These are phyloP conservation scores for Epichloe hybrida DNA, from an alignment of 2,329 filamentous ascomycete genomes.

Conservation along the genomic window DNA sequence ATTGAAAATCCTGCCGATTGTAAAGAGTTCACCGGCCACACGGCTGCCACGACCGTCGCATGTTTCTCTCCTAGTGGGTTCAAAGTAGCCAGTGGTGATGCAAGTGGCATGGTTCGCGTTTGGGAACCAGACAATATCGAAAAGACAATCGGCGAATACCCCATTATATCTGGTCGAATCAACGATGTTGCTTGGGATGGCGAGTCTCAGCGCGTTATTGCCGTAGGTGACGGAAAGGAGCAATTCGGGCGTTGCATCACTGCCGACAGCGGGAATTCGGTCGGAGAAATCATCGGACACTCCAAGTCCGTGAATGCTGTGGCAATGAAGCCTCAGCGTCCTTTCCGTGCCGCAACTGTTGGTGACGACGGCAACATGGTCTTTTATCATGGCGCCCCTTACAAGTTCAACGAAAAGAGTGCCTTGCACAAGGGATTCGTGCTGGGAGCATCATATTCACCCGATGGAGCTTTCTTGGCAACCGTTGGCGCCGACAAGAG, in stretches of 20 bases:
- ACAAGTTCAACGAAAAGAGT: constrained; percentile 85
- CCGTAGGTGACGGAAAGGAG: constrained; percentile 89
- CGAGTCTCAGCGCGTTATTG: constrained; percentile 90
- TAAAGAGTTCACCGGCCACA: constrained; percentile 89
- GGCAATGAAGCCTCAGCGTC: constrained; percentile 75
- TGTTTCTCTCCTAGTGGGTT: constrained; percentile 90
- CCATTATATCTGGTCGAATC: constrained; percentile 86
- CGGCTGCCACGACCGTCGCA: constrained; percentile 75
- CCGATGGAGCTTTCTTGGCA: constrained; percentile 68
- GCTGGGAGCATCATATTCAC: constrained; percentile 76
- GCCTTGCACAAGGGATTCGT: constrained; percentile 79
- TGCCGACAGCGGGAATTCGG: constrained; percentile 87
- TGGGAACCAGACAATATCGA: constrained; percentile 83
- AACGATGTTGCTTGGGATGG: constrained; percentile 97
- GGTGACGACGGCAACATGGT: constrained; percentile 82
- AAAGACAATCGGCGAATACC: constrained; percentile 85
- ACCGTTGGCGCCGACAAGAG: constrained; percentile 85
- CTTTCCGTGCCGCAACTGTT: constrained; percentile 81
- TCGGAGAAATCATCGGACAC: constrained; percentile 88
- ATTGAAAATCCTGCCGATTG: constrained; percentile 78
- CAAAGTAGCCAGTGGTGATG: constrained; percentile 88
- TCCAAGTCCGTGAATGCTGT: constrained; percentile 84
- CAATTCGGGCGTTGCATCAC: constrained; percentile 90
- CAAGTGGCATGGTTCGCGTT: constrained; percentile 69
- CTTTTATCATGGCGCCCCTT: constrained; percentile 87